Evolutionary conservation across 179 eudicot genomes (phyloP), one percentile per base, ranked within the genome.

Genomic region (Silene coronaria): DNA sequence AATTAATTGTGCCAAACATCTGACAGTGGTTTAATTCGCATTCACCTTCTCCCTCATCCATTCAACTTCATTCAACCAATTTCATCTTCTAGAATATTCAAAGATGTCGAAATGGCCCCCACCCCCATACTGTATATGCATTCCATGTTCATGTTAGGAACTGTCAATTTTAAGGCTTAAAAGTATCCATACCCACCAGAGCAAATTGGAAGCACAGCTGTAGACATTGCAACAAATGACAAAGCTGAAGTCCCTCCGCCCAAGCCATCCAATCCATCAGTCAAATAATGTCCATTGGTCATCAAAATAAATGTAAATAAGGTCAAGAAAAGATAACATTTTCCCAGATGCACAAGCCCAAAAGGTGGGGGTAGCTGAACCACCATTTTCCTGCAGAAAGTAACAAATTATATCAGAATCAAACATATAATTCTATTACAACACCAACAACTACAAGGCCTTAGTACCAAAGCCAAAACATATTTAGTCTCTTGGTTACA

Each of bases 191-290:
- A 82, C 92, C 80, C 67, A 94, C 98, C 97, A 22, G 97, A 76
- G 78, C 91, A 89, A 80, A 94, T 91, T 26, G 98, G 98, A 85
- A 94, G 96, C 73, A 91, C 96, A 3, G 91, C 97, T 64, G 90
- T 84, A 9, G 97, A 90, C 98, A 94, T 91, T 66, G 94, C 98
- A 67, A 86, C 85, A 82, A 94, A 90, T 80, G 92, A 91, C 78
- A 94, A 85, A 24, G 98, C 92, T 72, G 98, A 89, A 59, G 88
- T 87, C 45, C 98, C 98, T 74, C 93, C 97, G 74, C 94, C 93
- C 83, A 94, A 82, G 36, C 98, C 97, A 81, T 94, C 98, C 76
- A 90, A 87, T 23, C 86, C 89, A 77, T 94, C 94, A 27, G 87
- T 90, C 72, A 88, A 74, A 74, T 82, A 78, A 68, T 86, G 75